Evolutionary conservation across 768 basidiomycete genomes (phyloP), one percentile per base, ranked within the genome.

Genomic region (Tricholoma bakamatsutake): DNA sequence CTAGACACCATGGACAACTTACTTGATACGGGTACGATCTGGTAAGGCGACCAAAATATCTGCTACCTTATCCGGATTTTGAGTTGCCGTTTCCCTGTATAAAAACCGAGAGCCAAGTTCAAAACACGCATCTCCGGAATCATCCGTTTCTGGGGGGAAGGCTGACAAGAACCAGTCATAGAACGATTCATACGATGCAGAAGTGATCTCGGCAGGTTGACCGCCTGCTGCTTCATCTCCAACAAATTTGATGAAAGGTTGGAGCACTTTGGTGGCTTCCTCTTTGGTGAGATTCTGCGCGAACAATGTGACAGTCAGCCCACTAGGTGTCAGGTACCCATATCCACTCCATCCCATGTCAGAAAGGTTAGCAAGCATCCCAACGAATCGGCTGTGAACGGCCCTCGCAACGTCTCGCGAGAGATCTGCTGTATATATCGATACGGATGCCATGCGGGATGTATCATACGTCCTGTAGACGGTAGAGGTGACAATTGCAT

Each of bases 401-500:
- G 1, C 5, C 33, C 39, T 39, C 35, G 50, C 18, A 37, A 27
- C 8, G 35, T 37, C 35, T 1, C 13, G 35, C 13, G 50, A 39
- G 13, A 42, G 8, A 18, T 9, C 27, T 1, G 27, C 30, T 1
- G 51, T 27, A 11, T n/a, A 1, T 39, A 52, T 30, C n/a, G 35
- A 13, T 12, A 24, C 15, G 5, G 39, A 27, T n/a, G n/a, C n/a
- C n/a, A n/a, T n/a, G 28, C 11, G 50, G 17, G 39, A 35, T 39
- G 34, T 21, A 28, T 27, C 27, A 21, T 52, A 18, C 2, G 51
- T 52, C 37, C 5, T 40, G 42, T 52, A 52, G 27, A 42, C 31
- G 10, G 17, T 15, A 1, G 51, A 52, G 24, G 51, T 52, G 24
- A 52, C 37, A 15, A 52, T 52, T 1, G 37, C 73, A 47, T 69